phyloP scores from a whole-genome alignment of 129 eudicot genomes.

The Oenanthe sinensis region DNA sequence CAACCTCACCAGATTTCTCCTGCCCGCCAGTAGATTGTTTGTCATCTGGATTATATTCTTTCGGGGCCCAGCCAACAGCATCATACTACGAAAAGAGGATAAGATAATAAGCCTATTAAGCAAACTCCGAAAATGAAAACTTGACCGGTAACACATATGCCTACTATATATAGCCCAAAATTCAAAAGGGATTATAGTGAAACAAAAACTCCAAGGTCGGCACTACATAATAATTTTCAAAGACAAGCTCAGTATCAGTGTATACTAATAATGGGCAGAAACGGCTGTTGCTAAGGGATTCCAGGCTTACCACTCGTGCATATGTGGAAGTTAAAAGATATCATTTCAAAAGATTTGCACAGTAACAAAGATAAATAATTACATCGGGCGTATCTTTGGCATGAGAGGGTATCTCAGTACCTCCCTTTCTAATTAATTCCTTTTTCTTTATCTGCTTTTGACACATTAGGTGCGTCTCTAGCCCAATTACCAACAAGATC shows the following conservation, averaged over 20 bases:
- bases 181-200: not conserved
- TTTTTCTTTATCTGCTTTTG: not conserved
- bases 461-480: not conserved
- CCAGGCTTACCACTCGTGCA: not conserved
- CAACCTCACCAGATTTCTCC: constrained; percentile 41
- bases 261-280: not conserved
- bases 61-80: constrained; percentile 97
- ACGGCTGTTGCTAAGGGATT: not conserved
- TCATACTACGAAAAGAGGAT: constrained; percentile 50
- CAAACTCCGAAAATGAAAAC: not conserved
- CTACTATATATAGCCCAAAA: not conserved
- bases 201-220: not conserved
- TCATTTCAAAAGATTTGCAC: not conserved
- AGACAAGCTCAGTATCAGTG: not conserved
- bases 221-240: not conserved
- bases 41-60: constrained; percentile 92
- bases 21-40: constrained; percentile 53
- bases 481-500: not conserved
- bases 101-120: not conserved
- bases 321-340: not conserved
- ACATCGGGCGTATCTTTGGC: not conserved
- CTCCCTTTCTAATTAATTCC: not conserved
- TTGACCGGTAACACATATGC: not conserved
- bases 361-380: not conserved
- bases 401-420: not conserved